phyloP scores from a whole-genome alignment of 2,329 filamentous ascomycete species.

The Colletotrichum cuscutae region DNA sequence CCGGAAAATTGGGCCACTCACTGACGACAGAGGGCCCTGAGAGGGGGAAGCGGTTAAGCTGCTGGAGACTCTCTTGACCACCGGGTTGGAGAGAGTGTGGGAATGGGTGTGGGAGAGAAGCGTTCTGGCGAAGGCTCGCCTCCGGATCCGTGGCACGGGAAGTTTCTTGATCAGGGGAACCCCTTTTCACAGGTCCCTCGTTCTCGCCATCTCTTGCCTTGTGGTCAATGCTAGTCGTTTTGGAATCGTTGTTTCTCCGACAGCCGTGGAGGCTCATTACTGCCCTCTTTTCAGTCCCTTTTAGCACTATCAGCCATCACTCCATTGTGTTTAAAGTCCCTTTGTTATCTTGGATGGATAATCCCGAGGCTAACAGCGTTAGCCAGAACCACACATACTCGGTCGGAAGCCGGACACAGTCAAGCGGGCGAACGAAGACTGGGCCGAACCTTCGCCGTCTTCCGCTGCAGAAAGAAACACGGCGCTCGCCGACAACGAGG shows the following conservation, averaged over 20 bases:
- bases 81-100: no score
- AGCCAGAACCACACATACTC: neutral
- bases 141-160: conserved; percentile 11
- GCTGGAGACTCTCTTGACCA: neutral
- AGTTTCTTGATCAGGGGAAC: conserved; percentile 22
- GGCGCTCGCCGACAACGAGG: conserved; percentile 23
- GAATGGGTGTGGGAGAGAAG: neutral
- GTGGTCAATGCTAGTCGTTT: neutral
- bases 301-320: neutral
- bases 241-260: conserved; percentile 19
- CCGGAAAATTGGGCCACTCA: conserved; percentile 6
- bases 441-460: conserved; percentile 21
- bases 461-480: conserved; percentile 8
- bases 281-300: neutral
- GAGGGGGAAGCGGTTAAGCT: neutral
- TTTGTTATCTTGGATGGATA: neutral
- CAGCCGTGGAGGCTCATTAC: neutral
- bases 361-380: neutral
- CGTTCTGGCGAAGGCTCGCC: neutral
- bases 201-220: neutral
- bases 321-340: neutral
- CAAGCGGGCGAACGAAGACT: neutral
- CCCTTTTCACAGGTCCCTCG: conserved; percentile 5
- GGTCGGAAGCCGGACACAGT: neutral
- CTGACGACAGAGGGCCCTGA: neutral